Conservation (phyloP, 208 protist genomes). For the Trypanosoma lewisi region DNA sequence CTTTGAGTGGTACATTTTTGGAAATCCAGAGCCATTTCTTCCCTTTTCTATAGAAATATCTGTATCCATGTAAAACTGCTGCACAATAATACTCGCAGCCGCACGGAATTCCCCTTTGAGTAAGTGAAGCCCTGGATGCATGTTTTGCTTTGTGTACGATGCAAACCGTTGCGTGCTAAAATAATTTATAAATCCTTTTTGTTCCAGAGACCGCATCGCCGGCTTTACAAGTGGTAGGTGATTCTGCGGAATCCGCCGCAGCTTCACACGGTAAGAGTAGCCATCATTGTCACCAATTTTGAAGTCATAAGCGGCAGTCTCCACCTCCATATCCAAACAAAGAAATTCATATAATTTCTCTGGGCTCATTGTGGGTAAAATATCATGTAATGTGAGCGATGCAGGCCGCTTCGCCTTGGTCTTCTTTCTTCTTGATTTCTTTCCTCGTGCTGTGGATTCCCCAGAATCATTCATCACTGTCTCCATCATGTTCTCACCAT, state of each 20-base stretch:
- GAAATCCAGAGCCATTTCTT: slow-evolving; percentile 46
- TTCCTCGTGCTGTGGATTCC: slow-evolving; percentile 7
- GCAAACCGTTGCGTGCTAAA: slow-evolving; percentile 77
- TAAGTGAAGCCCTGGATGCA: slow-evolving; percentile 84
- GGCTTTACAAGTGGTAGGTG: slow-evolving; percentile 61
- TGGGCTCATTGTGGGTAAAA: slow-evolving; percentile 29
- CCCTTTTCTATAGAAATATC: slow-evolving; percentile 59
- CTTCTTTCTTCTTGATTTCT: slow-evolving; percentile 24
- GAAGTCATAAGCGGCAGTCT: slow-evolving; percentile 55
- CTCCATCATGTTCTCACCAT: slow-evolving; percentile 14
- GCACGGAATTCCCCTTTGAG: slow-evolving; percentile 80
- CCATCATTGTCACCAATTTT: slow-evolving; percentile 58
- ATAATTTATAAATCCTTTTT: slow-evolving; percentile 90
- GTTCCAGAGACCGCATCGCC: slow-evolving; percentile 53
- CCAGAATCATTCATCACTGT: neutral
- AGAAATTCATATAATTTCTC: slow-evolving; percentile 82
- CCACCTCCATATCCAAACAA: slow-evolving; percentile 78
- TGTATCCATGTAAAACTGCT: slow-evolving; percentile 85
- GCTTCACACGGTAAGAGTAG: slow-evolving; percentile 70
- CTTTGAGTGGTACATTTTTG: slow-evolving; percentile 37
- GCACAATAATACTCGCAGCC: slow-evolving; percentile 81
- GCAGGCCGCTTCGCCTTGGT: slow-evolving; percentile 9
- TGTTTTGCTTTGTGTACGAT: slow-evolving; percentile 78
- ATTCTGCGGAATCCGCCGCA: slow-evolving; percentile 62
- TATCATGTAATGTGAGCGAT: slow-evolving; percentile 22